phyloP scores from a whole-genome alignment of 2,329 filamentous ascomycete genomes.

The Botrytis pseudocinerea region DNA sequence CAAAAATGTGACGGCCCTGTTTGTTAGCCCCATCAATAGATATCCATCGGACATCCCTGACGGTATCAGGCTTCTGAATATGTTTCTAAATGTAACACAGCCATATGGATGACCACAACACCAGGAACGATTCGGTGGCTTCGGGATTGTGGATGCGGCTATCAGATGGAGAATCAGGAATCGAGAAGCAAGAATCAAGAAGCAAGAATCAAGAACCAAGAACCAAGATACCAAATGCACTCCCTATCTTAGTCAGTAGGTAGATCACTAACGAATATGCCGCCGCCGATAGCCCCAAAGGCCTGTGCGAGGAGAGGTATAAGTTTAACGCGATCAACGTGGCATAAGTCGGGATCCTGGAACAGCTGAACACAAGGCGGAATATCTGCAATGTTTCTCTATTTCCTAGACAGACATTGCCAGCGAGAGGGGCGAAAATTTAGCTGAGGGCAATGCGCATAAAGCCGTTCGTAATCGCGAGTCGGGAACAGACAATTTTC shows the following conservation, averaged over 20 bases:
- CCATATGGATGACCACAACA: not conserved
- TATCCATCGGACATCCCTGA: not conserved
- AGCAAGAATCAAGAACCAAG: not conserved
- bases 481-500: conserved; percentile 19
- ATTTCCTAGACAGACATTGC: conserved; percentile 10
- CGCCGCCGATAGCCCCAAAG: not conserved
- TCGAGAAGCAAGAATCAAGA: not conserved
- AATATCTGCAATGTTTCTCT: conserved; percentile 14
- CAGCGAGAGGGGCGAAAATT: conserved; percentile 3
- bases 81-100: conserved; percentile 8
- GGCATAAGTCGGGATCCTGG: conserved; percentile 19
- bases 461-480: conserved; percentile 17
- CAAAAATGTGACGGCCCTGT: not conserved
- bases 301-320: not conserved
- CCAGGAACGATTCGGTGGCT: not conserved
- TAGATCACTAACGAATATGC: not conserved
- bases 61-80: conserved; percentile 16
- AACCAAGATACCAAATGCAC: conserved; percentile 4
- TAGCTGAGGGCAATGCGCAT: conserved; percentile 15
- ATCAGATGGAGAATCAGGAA: conserved; percentile 15
- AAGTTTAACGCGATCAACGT: conserved; percentile 17
- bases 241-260: not conserved
- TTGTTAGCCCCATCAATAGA: not conserved
- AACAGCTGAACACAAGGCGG: conserved; percentile 14
- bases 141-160: conserved; percentile 9